Evolutionary conservation across 805 yeast genomes (phyloP).

Genomic region (Ogataea ramenticola): DNA sequence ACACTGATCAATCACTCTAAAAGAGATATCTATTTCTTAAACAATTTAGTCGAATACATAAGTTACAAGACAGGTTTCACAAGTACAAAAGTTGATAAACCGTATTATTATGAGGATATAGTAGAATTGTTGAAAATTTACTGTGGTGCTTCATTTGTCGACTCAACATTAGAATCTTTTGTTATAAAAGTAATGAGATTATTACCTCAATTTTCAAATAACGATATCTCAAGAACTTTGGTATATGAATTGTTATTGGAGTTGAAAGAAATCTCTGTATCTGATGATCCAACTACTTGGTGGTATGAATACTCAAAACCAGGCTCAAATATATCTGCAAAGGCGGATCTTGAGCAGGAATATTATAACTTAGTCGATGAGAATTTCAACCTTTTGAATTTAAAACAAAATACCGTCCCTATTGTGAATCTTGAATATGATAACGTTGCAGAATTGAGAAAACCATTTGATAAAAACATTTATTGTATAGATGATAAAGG

Average conservation of each 20-base stretch:
- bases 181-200: slow-evolving; percentile 33
- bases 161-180: slow-evolving; percentile 42
- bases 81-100: slow-evolving; percentile 5
- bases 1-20: slow-evolving; percentile 22
- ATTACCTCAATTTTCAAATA: slow-evolving; percentile 21
- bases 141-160: slow-evolving; percentile 44
- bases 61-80: background rate
- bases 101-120: slow-evolving; percentile 28
- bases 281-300: slow-evolving; percentile 47
- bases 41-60: slow-evolving; percentile 18
- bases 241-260: slow-evolving; percentile 43
- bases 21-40: slow-evolving; percentile 16
- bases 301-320: slow-evolving; percentile 41
- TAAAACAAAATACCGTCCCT: slow-evolving; percentile 1
- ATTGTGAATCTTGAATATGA: slow-evolving; percentile 11
- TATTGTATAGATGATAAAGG: slow-evolving; percentile 77
- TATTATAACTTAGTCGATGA: slow-evolving; percentile 29
- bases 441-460: slow-evolving; percentile 19
- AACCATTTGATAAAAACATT: slow-evolving; percentile 43
- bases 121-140: slow-evolving; percentile 45
- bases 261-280: slow-evolving; percentile 19
- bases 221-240: slow-evolving; percentile 44
- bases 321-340: slow-evolving; percentile 30
- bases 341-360: slow-evolving; percentile 35
- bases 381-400: slow-evolving; percentile 13